Evolutionary conservation across 257 asterid genomes (phyloP).

Genomic region (Linderniella brevidens): DNA sequence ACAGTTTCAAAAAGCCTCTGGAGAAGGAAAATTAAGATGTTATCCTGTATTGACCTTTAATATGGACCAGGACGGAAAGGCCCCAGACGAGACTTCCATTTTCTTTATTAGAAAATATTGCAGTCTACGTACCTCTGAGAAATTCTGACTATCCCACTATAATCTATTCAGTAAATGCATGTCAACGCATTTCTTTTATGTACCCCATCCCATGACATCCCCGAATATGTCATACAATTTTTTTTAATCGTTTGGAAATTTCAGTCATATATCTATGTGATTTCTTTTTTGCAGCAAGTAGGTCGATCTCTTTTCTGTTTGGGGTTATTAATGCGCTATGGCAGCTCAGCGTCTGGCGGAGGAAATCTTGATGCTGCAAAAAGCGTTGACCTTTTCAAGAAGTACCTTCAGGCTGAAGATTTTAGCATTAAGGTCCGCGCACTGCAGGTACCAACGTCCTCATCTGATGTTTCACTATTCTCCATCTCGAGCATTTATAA

Average conservation of each 20-base stretch:
- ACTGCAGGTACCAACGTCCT: constrained; percentile 43
- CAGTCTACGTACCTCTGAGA: no score
- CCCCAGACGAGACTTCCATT: no score
- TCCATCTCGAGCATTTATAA: background rate
- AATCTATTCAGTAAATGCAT: no score
- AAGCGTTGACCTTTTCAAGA: constrained; percentile 63
- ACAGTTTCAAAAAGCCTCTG: no score
- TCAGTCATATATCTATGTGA: background rate
- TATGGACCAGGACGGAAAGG: no score
- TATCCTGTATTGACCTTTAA: no score
- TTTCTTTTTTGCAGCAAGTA: constrained; percentile 58
- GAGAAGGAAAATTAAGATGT: no score
- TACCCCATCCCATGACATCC: background rate
- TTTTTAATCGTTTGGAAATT: background rate
- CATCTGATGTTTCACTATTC: background rate
- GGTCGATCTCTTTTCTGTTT: constrained; percentile 95
- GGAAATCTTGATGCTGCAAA: constrained; percentile 41
- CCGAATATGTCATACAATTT: constrained; percentile 2
- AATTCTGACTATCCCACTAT: no score
- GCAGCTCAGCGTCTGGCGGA: constrained; percentile 46
- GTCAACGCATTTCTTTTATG: no score
- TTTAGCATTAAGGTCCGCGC: constrained; percentile 72
- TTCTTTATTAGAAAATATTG: no score
- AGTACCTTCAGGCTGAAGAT: constrained; percentile 84
- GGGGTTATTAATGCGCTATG: constrained; percentile 92